Conservation (phyloP, 2,329 filamentous ascomycete genomes). For the Ceratocystis papillata region DNA sequence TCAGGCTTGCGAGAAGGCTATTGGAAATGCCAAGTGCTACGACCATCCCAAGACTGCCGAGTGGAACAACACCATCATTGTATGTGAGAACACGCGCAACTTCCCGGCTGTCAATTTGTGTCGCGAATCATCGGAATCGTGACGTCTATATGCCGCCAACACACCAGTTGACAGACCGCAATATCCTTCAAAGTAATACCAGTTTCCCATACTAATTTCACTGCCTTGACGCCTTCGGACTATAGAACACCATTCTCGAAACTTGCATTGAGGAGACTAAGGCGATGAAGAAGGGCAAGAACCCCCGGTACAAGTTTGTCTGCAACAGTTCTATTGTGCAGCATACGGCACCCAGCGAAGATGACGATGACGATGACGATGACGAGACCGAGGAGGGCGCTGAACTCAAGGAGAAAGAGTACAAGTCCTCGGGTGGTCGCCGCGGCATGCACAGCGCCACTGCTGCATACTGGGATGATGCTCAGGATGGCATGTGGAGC, state of each 20-base stretch:
- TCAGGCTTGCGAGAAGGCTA: constrained; percentile 71
- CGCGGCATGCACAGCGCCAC: constrained; percentile 84
- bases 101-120: not conserved
- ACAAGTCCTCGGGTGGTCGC: constrained; percentile 64
- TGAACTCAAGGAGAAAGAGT: constrained; percentile 46
- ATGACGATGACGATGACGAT: constrained; percentile 40
- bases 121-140: not conserved
- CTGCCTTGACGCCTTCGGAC: too few relatives aligned
- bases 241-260: constrained; percentile 64
- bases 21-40: constrained; percentile 67
- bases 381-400: constrained; percentile 44
- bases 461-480: constrained; percentile 82
- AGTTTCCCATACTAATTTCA: not conserved
- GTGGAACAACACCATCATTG: constrained; percentile 92
- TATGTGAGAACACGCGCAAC: constrained; percentile 37
- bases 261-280: constrained; percentile 64
- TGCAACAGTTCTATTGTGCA: constrained; percentile 98
- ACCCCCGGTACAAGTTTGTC: constrained; percentile 77
- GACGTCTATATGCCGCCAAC: not conserved
- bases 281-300: constrained; percentile 31
- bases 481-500: constrained; percentile 81
- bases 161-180: not conserved
- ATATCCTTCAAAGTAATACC: not conserved
- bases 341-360: constrained; percentile 60
- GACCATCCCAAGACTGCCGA: constrained; percentile 72